Evolutionary conservation across 2,329 filamentous ascomycete species (phyloP).

Genomic region (Didymella glomerata): DNA sequence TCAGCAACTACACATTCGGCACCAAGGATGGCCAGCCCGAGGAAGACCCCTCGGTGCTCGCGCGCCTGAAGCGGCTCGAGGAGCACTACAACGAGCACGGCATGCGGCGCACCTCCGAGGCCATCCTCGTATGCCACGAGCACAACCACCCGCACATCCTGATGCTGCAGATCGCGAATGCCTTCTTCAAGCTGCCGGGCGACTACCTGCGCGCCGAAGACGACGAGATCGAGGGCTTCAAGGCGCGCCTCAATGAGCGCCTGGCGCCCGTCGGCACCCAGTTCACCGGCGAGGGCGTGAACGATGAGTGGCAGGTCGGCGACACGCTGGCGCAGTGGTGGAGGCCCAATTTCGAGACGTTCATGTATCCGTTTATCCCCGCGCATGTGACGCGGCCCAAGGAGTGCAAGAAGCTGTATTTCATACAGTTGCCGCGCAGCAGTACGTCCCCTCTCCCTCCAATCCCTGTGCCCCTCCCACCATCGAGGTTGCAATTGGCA

Average conservation of each 20-base stretch:
- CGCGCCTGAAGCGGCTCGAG: constrained; percentile 90
- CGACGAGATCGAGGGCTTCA: constrained; percentile 95
- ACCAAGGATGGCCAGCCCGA: constrained; percentile 98
- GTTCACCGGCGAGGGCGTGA: constrained; percentile 82
- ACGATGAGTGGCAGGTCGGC: constrained; percentile 92
- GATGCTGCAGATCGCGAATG: constrained; percentile 99
- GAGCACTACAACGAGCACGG: constrained; percentile 92
- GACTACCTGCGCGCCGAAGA: constrained; percentile 92
- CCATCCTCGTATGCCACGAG: constrained; percentile 96
- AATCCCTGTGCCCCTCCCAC: no score
- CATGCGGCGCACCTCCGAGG: constrained; percentile 97
- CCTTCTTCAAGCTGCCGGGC: constrained; percentile 98
- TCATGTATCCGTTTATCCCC: constrained; percentile 99
- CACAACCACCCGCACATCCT: constrained; percentile 98
- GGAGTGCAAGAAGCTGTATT: constrained; percentile 99
- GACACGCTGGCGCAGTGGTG: constrained; percentile 98
- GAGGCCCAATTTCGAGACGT: constrained; percentile 98
- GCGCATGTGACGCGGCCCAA: constrained; percentile 96
- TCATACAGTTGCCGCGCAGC: constrained; percentile 90
- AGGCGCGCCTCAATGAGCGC: constrained; percentile 87
- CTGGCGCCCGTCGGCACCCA: constrained; percentile 89
- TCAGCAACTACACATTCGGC: constrained; percentile 98
- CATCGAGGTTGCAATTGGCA: no score
- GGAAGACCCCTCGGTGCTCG: constrained; percentile 94
- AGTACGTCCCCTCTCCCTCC: constrained; percentile 63